phyloP scores from a whole-genome alignment of 805 yeast species.

The Priceomyces castillae region DNA sequence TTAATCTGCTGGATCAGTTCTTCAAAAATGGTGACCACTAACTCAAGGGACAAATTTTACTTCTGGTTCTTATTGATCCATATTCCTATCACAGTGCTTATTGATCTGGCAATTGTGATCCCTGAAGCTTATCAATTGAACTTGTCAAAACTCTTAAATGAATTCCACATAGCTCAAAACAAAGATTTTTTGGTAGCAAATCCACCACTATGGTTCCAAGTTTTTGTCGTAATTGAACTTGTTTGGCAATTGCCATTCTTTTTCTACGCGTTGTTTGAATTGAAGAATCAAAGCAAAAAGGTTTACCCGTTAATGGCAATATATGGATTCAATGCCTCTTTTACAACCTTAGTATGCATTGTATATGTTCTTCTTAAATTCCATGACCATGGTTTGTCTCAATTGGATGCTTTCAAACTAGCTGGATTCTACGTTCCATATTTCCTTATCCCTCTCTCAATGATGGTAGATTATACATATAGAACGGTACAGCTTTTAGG shows the following conservation, averaged over 20 bases:
- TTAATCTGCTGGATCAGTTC: no score
- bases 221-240: slow-evolving; percentile 72
- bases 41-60: slow-evolving; percentile 41
- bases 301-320: slow-evolving; percentile 42
- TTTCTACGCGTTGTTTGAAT: slow-evolving; percentile 37
- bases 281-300: slow-evolving; percentile 12
- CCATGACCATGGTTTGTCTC: slow-evolving; percentile 35
- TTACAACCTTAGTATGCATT: slow-evolving; percentile 76
- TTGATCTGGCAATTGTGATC: slow-evolving; percentile 72
- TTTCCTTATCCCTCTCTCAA: slow-evolving; percentile 56
- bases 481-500: slow-evolving; percentile 10
- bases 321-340: slow-evolving; percentile 81
- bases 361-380: slow-evolving; percentile 42
- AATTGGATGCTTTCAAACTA: slow-evolving; percentile 41
- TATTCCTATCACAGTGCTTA: slow-evolving; percentile 67
- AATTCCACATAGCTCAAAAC: slow-evolving; percentile 61
- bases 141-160: slow-evolving; percentile 49
- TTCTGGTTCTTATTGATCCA: slow-evolving; percentile 59
- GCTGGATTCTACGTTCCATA: slow-evolving; percentile 67
- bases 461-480: slow-evolving; percentile 47
- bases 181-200: slow-evolving; percentile 65
- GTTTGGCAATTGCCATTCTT: slow-evolving; percentile 80
- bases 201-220: slow-evolving; percentile 69
- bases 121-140: slow-evolving; percentile 48
- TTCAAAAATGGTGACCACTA: background rate